phyloP scores from a whole-genome alignment of 148 eudicot genomes.

The Camellia sinensis region DNA sequence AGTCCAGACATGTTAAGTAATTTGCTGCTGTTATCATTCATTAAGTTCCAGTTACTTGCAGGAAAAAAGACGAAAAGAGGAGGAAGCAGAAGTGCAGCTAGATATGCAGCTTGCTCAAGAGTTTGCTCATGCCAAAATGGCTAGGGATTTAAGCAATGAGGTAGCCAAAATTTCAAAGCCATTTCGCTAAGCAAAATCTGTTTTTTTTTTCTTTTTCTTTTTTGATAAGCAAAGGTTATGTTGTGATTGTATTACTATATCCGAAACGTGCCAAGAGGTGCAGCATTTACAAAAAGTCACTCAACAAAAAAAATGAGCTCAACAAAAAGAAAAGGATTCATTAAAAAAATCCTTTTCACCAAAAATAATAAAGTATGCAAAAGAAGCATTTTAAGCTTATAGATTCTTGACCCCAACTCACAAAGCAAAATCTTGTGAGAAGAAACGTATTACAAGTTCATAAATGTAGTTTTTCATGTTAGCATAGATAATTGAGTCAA shows the following conservation, averaged over 20 bases:
- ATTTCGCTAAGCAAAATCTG: not conserved
- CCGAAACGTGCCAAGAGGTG: too few relatives aligned
- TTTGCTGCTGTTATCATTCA: not conserved
- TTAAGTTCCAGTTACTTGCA: constrained; percentile 21
- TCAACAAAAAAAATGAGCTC: too few relatives aligned
- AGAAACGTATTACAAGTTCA: not conserved
- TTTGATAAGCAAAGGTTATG: too few relatives aligned
- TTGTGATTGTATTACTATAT: too few relatives aligned
- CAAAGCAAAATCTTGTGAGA: not conserved
- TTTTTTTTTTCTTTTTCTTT: too few relatives aligned
- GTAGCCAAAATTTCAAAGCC: constrained; percentile 25
- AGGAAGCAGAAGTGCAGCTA: constrained; percentile 39
- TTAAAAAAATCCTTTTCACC: too few relatives aligned
- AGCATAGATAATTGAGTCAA: not conserved
- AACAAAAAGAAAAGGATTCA: too few relatives aligned
- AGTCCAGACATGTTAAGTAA: not conserved
- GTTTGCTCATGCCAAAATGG: constrained; percentile 56
- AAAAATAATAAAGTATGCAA: too few relatives aligned
- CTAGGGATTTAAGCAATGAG: constrained; percentile 47
- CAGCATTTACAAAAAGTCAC: too few relatives aligned
- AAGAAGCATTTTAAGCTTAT: too few relatives aligned
- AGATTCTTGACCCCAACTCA: too few relatives aligned
- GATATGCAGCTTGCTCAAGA: constrained; percentile 46
- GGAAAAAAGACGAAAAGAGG: constrained; percentile 57
- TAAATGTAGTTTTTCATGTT: not conserved